Evolutionary conservation across 768 basidiomycete species (phyloP).

Genomic region (Leccinum barrowsii): DNA sequence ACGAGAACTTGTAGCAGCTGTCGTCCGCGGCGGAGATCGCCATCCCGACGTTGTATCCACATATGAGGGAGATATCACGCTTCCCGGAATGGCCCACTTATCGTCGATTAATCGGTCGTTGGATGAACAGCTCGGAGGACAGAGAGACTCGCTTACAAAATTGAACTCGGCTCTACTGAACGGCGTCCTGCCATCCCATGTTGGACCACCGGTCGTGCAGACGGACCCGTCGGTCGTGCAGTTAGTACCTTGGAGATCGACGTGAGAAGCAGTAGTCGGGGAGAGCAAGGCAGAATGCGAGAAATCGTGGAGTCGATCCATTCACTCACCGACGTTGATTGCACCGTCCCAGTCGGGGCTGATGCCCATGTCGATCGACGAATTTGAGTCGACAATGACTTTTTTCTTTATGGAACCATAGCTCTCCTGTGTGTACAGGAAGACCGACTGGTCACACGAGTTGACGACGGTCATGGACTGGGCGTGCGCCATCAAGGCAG

Average conservation of each 20-base stretch:
- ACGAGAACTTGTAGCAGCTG: conserved; percentile 17
- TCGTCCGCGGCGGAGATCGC: conserved; percentile 15
- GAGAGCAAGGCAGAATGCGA: background rate
- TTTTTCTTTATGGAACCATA: conserved; percentile 20
- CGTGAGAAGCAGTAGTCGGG: background rate
- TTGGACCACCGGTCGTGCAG: conserved; percentile 20
- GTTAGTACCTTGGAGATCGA: conserved; percentile 13
- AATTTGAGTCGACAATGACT: conserved; percentile 12
- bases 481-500: conserved; percentile 5
- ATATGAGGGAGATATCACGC: conserved; percentile 21
- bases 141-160: conserved; percentile 7
- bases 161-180: conserved; percentile 20
- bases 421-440: conserved; percentile 23
- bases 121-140: background rate
- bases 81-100: conserved; percentile 5
- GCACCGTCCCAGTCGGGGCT: conserved; percentile 21
- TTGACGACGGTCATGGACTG: conserved; percentile 25
- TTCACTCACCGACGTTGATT: conserved; percentile 16
- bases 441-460: conserved; percentile 19
- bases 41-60: conserved; percentile 24
- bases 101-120: background rate
- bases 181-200: conserved; percentile 19
- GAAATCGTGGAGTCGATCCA: background rate
- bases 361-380: conserved; percentile 15
- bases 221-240: conserved; percentile 13